A percentile compares a stretch with the other conserved stretches of the same genome.
These are phyloP conservation scores for Penicillium sp. DNA, from an alignment of 2,329 filamentous ascomycete species.

Conservation along the genomic window DNA sequence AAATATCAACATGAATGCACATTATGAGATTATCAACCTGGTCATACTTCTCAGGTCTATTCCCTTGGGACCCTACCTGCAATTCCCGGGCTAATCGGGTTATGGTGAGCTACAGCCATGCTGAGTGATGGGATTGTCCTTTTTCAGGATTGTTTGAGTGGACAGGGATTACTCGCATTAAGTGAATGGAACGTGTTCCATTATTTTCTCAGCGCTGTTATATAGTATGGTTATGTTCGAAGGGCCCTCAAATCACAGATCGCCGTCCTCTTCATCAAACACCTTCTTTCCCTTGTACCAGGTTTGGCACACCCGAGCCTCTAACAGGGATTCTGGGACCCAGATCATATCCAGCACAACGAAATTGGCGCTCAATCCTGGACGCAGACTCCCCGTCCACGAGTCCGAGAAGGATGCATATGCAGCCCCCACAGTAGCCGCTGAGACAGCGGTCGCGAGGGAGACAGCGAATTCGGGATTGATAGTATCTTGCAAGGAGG, in stretches of 20 bases:
- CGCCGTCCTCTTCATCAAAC: background rate
- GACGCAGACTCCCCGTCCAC: constrained; percentile 38
- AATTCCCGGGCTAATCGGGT: constrained; percentile 49
- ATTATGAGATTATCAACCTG: background rate
- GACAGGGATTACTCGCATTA: background rate
- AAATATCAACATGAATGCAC: background rate
- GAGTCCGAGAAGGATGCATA: constrained; percentile 46
- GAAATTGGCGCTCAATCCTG: constrained; percentile 43
- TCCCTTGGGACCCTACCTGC: constrained; percentile 15
- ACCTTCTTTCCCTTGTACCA: constrained; percentile 39
- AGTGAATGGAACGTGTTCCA: background rate
- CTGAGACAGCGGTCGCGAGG: constrained; percentile 42
- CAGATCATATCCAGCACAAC: constrained; percentile 45
- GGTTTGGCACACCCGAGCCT: constrained; percentile 41
- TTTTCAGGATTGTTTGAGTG: background rate
- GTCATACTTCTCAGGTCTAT: background rate
- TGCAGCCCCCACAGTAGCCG: constrained; percentile 46
- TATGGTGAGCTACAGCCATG: background rate
- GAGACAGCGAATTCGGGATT: constrained; percentile 44
- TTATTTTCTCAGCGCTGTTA: background rate
- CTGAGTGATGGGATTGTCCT: background rate
- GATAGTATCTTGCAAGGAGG: constrained; percentile 33
- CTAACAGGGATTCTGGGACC: constrained; percentile 36
- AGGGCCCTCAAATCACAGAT: background rate
- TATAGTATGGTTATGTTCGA: background rate